Evolutionary conservation across 306 rosid genomes (phyloP), one percentile per base, ranked within the genome.

Genomic region (Albizia julibrissin): DNA sequence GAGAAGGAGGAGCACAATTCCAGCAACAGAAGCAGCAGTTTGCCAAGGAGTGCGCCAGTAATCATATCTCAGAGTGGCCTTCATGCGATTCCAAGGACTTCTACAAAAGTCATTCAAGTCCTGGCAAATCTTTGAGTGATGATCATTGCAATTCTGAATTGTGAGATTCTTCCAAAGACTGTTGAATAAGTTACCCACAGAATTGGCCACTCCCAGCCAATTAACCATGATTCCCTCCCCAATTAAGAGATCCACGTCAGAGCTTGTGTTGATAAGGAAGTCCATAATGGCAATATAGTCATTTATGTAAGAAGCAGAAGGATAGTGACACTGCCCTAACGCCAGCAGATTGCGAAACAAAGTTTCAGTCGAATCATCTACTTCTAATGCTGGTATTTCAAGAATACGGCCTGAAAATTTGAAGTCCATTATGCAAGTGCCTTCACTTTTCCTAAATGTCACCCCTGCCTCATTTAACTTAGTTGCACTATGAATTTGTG

Each of bases 251-350:
- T 0, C 39, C 39, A 34, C 39, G 5, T 34, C 39, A 34, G 39
- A 0, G 7, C 29, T 14, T 0, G 72, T 81, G 70, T 84, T 80
- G 26, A 80, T 37, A 61, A 83, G 87, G 65, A 80, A 72, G n/a
- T 77, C 71, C 75, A 56, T 76, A 19, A 83, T 27, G 26, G 16
- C 42, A 66, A 80, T 42, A 52, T 80, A 80, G 52, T 86, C 81
- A 0, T 61, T 84, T 50, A 84, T 4, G 31, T 72, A 86, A 2
- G 83, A 34, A 1, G 73, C 43, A 0, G 5, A 0, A 52, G 85
- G 79, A 44, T 77, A 80, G 26, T 80, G 76, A 26, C 85, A 84
- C 27, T 72, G 87, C 84, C 81, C 84, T 50, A 87, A 50, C 8
- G 85, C 87, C 39, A 86, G 29, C 3, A 58, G 14, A 58, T 58